phyloP scores from a whole-genome alignment of 2,329 filamentous ascomycete genomes.

The Nannizziopsis barbatae region DNA sequence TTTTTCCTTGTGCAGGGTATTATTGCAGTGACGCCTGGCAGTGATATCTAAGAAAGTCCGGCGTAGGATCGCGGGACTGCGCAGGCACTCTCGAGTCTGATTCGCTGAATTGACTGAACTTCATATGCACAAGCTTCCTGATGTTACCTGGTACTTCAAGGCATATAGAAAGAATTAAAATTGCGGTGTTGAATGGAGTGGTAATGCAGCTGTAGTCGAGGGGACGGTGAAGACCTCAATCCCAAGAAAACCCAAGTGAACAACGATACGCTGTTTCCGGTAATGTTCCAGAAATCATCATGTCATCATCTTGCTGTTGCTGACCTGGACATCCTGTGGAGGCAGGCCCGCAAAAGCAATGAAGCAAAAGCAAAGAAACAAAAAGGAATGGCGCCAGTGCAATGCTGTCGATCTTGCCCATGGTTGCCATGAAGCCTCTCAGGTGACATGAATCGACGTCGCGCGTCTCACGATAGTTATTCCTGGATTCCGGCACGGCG shows the following conservation, averaged over 20 bases:
- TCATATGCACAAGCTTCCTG: too few relatives aligned
- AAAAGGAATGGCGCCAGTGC: background rate
- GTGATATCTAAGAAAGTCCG: too few relatives aligned
- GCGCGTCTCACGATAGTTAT: background rate
- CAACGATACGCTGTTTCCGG: background rate
- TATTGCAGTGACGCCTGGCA: too few relatives aligned
- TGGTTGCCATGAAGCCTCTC: background rate
- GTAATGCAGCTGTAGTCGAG: too few relatives aligned
- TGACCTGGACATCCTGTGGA: background rate
- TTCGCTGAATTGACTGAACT: too few relatives aligned
- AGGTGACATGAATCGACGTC: background rate
- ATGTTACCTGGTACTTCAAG: too few relatives aligned
- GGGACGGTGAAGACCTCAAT: background rate
- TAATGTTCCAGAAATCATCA: conserved; percentile 1
- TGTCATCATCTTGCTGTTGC: background rate
- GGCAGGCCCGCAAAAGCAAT: background rate
- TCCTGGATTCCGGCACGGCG: background rate
- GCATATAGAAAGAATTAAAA: too few relatives aligned
- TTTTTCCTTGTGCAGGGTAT: too few relatives aligned
- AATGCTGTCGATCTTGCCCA: background rate
- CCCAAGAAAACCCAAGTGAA: background rate
- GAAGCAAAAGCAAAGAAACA: background rate
- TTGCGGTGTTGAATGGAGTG: too few relatives aligned
- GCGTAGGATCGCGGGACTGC: too few relatives aligned
- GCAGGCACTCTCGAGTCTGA: too few relatives aligned